phyloP scores from a whole-genome alignment of 768 basidiomycete species.

The Butyriboletus loyo region DNA sequence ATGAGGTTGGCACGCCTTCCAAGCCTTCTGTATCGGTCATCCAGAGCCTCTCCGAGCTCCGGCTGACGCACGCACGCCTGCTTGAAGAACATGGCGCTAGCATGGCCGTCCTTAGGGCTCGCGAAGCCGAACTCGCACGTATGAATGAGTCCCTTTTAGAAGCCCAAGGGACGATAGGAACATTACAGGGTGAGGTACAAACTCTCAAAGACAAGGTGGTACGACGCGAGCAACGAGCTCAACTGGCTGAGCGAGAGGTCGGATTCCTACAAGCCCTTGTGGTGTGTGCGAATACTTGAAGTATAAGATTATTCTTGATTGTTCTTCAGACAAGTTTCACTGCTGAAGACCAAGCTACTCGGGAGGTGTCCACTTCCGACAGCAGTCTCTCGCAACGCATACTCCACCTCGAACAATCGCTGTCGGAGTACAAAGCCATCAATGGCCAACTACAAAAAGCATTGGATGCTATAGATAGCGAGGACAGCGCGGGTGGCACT shows the following conservation, averaged over 20 bases:
- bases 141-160: conserved; percentile 38
- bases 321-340: conserved; percentile 55
- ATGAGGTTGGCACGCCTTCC: conserved; percentile 36
- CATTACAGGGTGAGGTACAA: conserved; percentile 37
- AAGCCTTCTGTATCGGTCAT: conserved; percentile 53
- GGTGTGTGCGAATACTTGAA: conserved; percentile 37
- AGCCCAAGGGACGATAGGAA: conserved; percentile 30
- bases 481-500: conserved; percentile 21
- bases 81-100: conserved; percentile 67
- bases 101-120: conserved; percentile 47
- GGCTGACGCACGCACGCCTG: conserved; percentile 58
- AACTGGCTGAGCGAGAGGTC: conserved; percentile 57
- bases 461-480: conserved; percentile 44
- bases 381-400: conserved; percentile 42
- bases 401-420: conserved; percentile 51
- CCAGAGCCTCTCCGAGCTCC: conserved; percentile 56
- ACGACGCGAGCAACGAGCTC: conserved; percentile 38
- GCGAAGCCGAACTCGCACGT: conserved; percentile 50
- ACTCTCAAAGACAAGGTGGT: conserved; percentile 37
- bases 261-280: conserved; percentile 66
- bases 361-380: conserved; percentile 25
- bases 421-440: conserved; percentile 53
- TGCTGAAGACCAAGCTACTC: conserved; percentile 48
- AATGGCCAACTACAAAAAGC: conserved; percentile 46
- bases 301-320: background rate